phyloP scores from a whole-genome alignment of 1,139 yeast species.

The Candida gigantensis region DNA sequence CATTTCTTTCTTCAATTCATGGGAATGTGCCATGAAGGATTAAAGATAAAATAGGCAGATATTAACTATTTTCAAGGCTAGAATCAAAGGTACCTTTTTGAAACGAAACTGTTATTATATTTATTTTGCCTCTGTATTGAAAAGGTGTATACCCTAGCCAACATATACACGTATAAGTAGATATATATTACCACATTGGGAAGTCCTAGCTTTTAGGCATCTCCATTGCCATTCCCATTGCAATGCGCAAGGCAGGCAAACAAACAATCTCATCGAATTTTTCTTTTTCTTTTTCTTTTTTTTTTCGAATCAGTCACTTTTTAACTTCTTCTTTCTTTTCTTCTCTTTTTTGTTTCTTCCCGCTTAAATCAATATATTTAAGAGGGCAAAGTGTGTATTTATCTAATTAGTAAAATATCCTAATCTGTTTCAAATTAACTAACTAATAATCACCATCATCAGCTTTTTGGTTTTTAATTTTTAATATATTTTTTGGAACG shows the following conservation, averaged over 20 bases:
- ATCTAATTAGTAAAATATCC: not conserved
- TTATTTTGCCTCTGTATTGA: not conserved
- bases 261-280: conserved; percentile 12
- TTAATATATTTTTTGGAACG: conserved; percentile 8
- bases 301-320: conserved; percentile 13
- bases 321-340: conserved; percentile 7
- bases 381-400: conserved; percentile 41
- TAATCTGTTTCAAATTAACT: conserved; percentile 3
- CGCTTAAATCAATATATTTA: conserved; percentile 48
- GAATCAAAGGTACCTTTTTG: conserved; percentile 14
- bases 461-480: conserved; percentile 10
- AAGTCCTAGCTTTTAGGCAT: conserved; percentile 17
- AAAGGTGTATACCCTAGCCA: conserved; percentile 31
- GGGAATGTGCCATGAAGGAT: conserved; percentile 3
- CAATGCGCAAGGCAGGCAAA: too few species aligned
- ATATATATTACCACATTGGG: conserved; percentile 23
- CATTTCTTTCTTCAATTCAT: conserved; percentile 10
- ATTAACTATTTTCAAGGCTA: conserved; percentile 14
- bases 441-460: conserved; percentile 11
- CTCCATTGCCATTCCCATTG: not conserved
- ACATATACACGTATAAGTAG: conserved; percentile 7
- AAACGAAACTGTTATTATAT: not conserved
- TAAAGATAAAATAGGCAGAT: conserved; percentile 14
- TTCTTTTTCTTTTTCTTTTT: conserved; percentile 7
- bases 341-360: conserved; percentile 34